Base-by-base conservation (phyloP, 768 basidiomycete species). In the Ramaria sp. region DNA sequence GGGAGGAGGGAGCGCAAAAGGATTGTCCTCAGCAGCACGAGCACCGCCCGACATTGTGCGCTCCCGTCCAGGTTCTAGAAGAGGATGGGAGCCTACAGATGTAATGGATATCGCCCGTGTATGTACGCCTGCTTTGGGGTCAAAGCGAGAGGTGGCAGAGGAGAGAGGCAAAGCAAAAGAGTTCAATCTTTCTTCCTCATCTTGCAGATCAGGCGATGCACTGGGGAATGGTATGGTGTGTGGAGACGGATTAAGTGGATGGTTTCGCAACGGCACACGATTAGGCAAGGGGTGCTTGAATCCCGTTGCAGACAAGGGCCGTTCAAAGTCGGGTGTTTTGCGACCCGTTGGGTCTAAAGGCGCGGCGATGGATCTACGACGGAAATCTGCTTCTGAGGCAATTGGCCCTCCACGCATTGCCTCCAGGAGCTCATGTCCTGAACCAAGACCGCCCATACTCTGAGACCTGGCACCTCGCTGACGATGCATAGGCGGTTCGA, bases 361-460 rank as follows among this genome's bases (percentile, higher is more conserved):
- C 10, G 80, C 77, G 31, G 75, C 78, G 54, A 82, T 73, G 5
- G 86, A 82, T 53, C 79, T 78, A 51, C 70, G 54, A 66, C 70
- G 59, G 64, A 67, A 17, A 42, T 65, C 55, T 38, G 69, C 63
- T 31, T 61, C 59, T 4, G 74, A 51, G 37, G 57, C 37, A 47
- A 34, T 19, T 22, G 39, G 46, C 31, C 38, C 53, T 48, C 59
- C 39, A 22, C 56, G 27, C 24, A 59, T 47, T 7, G 53, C 70
- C 38, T 79, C 78, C 50, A 78, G 59, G 58, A 78, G 76, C 12
- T 71, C 77, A 34, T 72, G 75, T 33, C 76, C 78, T 31, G 63
- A 73, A 39, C 82, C 83, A 49, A 84, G 65, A 56, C 78, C 73
- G 2, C 85, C 84, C 55, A 84, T 71, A 64, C 87, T 91, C 72